Conservation (phyloP, 1,284 basidiomycete genomes). For the Takashimella koratensis region DNA sequence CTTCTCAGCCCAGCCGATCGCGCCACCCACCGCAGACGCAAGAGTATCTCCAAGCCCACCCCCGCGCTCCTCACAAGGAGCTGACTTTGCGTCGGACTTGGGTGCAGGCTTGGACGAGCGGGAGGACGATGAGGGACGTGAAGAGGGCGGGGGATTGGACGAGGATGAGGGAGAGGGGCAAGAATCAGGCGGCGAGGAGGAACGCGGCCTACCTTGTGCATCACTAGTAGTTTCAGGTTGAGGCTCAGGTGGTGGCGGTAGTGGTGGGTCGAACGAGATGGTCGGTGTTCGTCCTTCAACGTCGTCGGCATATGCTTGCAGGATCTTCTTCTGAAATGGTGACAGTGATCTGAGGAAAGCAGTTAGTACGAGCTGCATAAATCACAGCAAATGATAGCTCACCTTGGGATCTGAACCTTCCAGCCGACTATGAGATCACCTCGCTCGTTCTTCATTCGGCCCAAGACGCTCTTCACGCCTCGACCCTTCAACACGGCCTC, state of each 20-base stretch:
- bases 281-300: constrained; percentile 63
- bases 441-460: constrained; percentile 55
- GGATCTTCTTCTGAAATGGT: constrained; percentile 74
- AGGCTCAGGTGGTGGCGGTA: background rate
- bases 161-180: constrained; percentile 7
- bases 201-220: background rate
- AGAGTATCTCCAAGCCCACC: constrained; percentile 26
- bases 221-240: constrained; percentile 3
- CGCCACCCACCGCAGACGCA: constrained; percentile 35
- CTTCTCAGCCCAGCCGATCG: constrained; percentile 37
- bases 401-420: constrained; percentile 85
- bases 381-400: constrained; percentile 32
- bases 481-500: constrained; percentile 91
- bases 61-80: constrained; percentile 2
- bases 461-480: constrained; percentile 71
- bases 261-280: constrained; percentile 31
- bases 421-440: constrained; percentile 93
- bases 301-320: constrained; percentile 90
- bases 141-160: constrained; percentile 8
- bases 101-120: constrained; percentile 2
- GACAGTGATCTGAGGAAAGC: constrained; percentile 64
- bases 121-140: constrained; percentile 4
- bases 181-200: background rate
- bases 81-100: constrained; percentile 6
- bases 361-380: background rate